Evolutionary conservation across 352 stramenopile genomes (phyloP), one percentile per base, ranked within the genome.

Genomic region (Pythium biforme): DNA sequence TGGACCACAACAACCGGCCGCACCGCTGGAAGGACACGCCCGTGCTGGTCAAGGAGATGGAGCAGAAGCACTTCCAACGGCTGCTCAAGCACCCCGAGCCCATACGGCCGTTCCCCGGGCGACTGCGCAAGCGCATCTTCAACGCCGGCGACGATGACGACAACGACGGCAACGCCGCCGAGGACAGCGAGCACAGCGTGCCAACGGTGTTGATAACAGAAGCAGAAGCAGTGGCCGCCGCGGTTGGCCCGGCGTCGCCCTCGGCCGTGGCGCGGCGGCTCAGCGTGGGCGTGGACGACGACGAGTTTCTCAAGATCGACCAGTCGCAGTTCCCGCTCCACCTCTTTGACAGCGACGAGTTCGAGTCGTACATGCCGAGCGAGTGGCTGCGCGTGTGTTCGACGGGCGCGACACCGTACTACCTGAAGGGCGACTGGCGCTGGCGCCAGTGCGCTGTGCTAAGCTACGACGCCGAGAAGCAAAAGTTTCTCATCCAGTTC

Each of bases 311-410:
- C 37, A 83, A 95, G 65, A 77, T 97, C 41, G 88, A 97, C 65
- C 83, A 96, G 74, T 96, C 87, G n/a, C 83, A 97, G 70, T 85
- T 97, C 62, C 91, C 91, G 8, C 64, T 97, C 29, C 84, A 97
- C 62, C 61, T 95, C 23, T 97, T 97, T 55, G 91, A 97, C 72
- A 94, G 77, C 56, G 74, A 92, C 50, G 86, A 97, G 73, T 91
- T 86, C 45, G 87, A 96, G 55, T 78, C 76, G 5, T 66, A 83
- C 34, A 75, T 72, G 0, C 86, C 90, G 0, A 72, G 73, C 22
- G 83, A 96, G 61, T 97, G 89, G 90, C 52, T 97, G 14, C 69
- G 68, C 9, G 37, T 68, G 4, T 74, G 75, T 3, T 72, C 70
- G 22, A 74, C 70, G 0, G 83, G 76, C 2, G 75, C 78, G 19